Evolutionary conservation across 176 grass and related monocot genomes (phyloP).

Genomic region (Metroxylon sagu): DNA sequence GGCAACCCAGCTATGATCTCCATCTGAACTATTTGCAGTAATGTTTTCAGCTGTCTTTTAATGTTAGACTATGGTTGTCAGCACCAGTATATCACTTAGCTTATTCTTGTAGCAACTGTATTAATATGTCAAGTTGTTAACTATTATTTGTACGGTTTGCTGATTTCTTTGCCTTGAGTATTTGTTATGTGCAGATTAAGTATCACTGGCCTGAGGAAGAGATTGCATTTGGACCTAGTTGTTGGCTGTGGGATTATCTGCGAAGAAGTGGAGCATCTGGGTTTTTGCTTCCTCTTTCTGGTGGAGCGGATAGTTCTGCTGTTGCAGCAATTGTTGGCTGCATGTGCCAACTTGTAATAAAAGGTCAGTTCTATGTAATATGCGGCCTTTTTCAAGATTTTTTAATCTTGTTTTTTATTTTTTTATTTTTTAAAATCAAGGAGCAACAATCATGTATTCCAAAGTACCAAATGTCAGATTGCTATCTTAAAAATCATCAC

Average conservation of each 20-base stretch:
- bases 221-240: slow-evolving; percentile 92
- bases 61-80: too few relatives aligned
- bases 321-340: slow-evolving; percentile 95
- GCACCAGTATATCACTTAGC: too few relatives aligned
- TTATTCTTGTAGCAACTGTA: too few relatives aligned
- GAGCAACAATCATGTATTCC: too few relatives aligned
- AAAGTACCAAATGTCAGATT: too few relatives aligned
- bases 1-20: too few relatives aligned
- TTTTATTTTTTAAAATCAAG: too few relatives aligned
- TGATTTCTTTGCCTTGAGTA: background rate
- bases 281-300: slow-evolving; percentile 97
- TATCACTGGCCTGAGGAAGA: slow-evolving; percentile 94
- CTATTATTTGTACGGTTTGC: background rate
- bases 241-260: slow-evolving; percentile 98
- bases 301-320: slow-evolving; percentile 93
- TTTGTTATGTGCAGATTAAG: slow-evolving; percentile 33
- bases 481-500: too few relatives aligned
- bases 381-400: background rate
- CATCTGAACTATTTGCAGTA: too few relatives aligned
- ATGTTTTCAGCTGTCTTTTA: too few relatives aligned
- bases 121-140: too few relatives aligned
- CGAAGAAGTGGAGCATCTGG: slow-evolving; percentile 85
- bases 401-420: too few relatives aligned
- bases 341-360: slow-evolving; percentile 94
- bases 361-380: slow-evolving; percentile 32